These are phyloP conservation scores for Mycogone perniciosa DNA, from an alignment of 2,329 filamentous ascomycete species.

Conservation along the genomic window DNA sequence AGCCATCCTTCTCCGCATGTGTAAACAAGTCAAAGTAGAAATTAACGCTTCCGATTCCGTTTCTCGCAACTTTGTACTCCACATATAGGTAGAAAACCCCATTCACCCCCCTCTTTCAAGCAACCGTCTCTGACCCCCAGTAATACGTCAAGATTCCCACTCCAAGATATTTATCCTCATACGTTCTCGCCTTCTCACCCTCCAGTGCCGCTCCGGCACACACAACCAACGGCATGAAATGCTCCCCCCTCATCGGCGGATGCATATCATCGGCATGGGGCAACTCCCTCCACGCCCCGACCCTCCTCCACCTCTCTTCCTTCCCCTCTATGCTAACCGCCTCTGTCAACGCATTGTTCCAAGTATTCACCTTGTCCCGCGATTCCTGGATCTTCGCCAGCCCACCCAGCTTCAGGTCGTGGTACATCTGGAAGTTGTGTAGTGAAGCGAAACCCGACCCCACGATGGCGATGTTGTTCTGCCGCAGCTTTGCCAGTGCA, in stretches of 20 bases:
- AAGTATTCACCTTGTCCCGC: conserved; percentile 27
- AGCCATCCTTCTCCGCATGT: too few species aligned
- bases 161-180: conserved; percentile 43
- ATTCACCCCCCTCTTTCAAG: neutral
- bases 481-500: conserved; percentile 44
- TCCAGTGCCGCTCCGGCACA: conserved; percentile 46
- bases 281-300: conserved; percentile 43
- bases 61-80: too few species aligned
- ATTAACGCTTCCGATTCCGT: too few species aligned
- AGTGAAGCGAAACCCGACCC: conserved; percentile 56
- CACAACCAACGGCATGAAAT: conserved; percentile 54
- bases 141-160: conserved; percentile 50
- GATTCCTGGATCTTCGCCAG: conserved; percentile 20
- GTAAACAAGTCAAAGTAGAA: too few species aligned
- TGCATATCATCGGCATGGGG: conserved; percentile 47
- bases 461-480: conserved; percentile 49
- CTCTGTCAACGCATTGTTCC: conserved; percentile 41
- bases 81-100: too few species aligned
- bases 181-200: conserved; percentile 35
- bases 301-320: conserved; percentile 31
- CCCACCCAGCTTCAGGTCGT: conserved; percentile 24
- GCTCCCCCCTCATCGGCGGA: conserved; percentile 47
- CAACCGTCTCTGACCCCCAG: conserved; percentile 35
- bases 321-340: conserved; percentile 30
- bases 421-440: conserved; percentile 48